phyloP scores from a whole-genome alignment of 257 asterid genomes.

The Ballota nigra region DNA sequence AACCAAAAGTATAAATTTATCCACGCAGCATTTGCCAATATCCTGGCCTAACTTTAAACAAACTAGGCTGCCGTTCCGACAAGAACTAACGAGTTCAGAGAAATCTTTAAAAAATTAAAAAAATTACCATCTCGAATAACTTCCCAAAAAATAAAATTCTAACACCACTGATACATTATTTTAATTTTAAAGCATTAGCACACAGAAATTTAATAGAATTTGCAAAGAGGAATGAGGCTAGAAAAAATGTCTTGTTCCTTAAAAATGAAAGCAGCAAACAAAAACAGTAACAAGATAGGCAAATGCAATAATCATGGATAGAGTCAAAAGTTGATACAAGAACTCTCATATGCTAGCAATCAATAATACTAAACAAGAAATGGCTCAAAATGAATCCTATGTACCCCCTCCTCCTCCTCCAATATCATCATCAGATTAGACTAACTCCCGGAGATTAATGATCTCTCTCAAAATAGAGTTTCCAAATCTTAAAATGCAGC shows the following conservation, averaged over 20 bases:
- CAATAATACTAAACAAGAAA: background rate
- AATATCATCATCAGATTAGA: too few species aligned
- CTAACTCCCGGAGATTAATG: background rate
- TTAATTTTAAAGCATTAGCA: too few species aligned
- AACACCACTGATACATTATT: background rate
- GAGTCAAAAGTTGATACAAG: slow-evolving; percentile 11
- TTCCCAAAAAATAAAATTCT: too few species aligned
- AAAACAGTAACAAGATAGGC: background rate
- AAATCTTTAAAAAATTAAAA: too few species aligned
- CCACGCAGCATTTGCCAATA: too few species aligned
- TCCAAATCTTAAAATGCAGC: slow-evolving; percentile 32
- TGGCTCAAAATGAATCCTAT: slow-evolving; percentile 22
- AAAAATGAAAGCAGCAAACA: background rate
- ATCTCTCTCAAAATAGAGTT: background rate
- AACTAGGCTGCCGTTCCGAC: background rate
- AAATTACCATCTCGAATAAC: too few species aligned
- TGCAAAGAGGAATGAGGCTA: background rate
- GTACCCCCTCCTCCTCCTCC: slow-evolving; percentile 4
- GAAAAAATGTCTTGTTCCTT: background rate
- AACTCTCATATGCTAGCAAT: slow-evolving; percentile 6
- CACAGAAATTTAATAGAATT: background rate
- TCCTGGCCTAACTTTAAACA: too few species aligned
- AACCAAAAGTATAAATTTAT: too few species aligned
- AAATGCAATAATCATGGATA: background rate
- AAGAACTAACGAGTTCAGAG: background rate